Base-by-base conservation (phyloP, 768 basidiomycete species). In the Lanmaoa pseudosensibilis region DNA sequence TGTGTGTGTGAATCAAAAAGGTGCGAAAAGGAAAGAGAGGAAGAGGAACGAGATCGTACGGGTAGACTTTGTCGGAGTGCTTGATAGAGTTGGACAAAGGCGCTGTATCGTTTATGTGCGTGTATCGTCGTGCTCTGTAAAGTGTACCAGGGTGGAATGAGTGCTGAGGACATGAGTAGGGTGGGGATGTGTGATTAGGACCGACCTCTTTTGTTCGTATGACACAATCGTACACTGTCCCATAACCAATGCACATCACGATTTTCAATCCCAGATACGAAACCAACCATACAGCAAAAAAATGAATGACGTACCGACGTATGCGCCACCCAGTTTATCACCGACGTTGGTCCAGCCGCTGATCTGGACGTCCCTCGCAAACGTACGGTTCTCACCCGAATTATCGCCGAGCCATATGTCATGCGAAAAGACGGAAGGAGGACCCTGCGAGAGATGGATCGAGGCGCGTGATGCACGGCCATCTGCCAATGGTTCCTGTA, bases 291-390 rank as follows among this genome's bases (percentile, higher is more conserved):
- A 18, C 5, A 5, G n/a, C 0, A 4, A 12, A 5, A 4, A 8
- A 3, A 6, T 1, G 12, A 10, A 15, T 21, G 9, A 69, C 80
- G 52, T 52, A 87, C 85, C 85, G 50, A 88, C 75, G 64, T 89
- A 90, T 0, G 85, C 87, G 0, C 80, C 79, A n/a, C 81, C 81
- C 0, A 76, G 75, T 39, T 77, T 78, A 61, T 88, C 88, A 1
- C 87, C 87, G 8, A 90, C 88, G 58, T 78, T 83, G 18, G 83
- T 85, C 88, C 88, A 90, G 0, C 87, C 88, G 11, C 75, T 75
- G 19, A 90, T 85, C 47, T 76, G 75, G 4, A 90, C 87, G 65
- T 84, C 81, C 49, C 82, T 78, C 4, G 88, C 82, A 62, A 90
- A 90, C 2, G 80, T 75, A 0, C 68, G 65, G 46, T 79, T 81